A percentile compares a stretch with the other conserved stretches of the same genome.
Evolutionary conservation across 768 basidiomycete species (phyloP).

Genomic region (Hypholoma sublateritium): DNA sequence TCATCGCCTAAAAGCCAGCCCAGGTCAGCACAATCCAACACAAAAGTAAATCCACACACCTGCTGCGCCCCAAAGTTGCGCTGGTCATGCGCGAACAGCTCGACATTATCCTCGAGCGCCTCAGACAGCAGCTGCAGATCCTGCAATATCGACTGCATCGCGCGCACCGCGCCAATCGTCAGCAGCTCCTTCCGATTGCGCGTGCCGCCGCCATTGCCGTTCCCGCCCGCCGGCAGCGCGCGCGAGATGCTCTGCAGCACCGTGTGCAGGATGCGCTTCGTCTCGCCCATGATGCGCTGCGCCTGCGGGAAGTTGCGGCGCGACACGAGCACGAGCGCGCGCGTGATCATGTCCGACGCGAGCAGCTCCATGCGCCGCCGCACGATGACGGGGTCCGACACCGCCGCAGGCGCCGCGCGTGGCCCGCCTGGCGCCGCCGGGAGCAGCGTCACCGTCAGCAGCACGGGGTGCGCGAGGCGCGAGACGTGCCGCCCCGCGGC

Average conservation of each 20-base stretch:
- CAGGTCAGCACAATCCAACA: conserved; percentile 2
- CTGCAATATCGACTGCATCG: conserved; percentile 81
- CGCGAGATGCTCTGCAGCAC: conserved; percentile 85
- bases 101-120: conserved; percentile 88
- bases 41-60: conserved; percentile 42
- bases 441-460: conserved; percentile 91
- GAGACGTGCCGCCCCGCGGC: conserved; percentile 80
- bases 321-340: conserved; percentile 88
- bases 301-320: conserved; percentile 90
- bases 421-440: conserved; percentile 46
- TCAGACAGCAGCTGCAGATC: conserved; percentile 87
- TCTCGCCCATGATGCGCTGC: conserved; percentile 86
- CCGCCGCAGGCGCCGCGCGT: conserved; percentile 41
- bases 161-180: conserved; percentile 70
- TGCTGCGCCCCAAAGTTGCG: conserved; percentile 97
- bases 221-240: conserved; percentile 58
- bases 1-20: conserved; percentile 71
- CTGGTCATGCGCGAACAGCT: conserved; percentile 90
- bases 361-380: conserved; percentile 95
- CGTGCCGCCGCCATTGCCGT: conserved; percentile 41
- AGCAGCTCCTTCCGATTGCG: conserved; percentile 80
- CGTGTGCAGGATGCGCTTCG: conserved; percentile 89
- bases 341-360: conserved; percentile 96
- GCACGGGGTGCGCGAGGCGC: conserved; percentile 86
- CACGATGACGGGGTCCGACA: conserved; percentile 86